Conservation (phyloP, 1,139 yeast species). For the Candida freyschussii region DNA sequence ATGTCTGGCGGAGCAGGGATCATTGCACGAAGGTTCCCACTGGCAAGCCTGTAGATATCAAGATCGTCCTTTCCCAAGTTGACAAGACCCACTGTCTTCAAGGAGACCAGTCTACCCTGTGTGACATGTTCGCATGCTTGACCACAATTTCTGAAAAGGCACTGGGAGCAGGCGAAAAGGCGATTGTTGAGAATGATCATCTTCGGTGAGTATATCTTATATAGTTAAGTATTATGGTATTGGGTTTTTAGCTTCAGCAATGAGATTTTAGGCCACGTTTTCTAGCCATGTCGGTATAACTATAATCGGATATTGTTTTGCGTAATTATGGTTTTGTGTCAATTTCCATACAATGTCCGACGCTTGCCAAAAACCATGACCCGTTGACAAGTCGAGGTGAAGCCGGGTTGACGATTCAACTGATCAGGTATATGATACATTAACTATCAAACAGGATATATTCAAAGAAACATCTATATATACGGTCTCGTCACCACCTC, state of each 20-base stretch:
- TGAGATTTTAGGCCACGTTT: no score
- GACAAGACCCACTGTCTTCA: no score
- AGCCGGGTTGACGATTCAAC: no score
- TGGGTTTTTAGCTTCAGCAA: no score
- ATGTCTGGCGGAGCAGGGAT: conserved; percentile 5
- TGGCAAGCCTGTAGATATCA: conserved; percentile 1
- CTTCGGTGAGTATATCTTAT: no score
- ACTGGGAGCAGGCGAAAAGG: conserved; percentile 10
- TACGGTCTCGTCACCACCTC: not conserved
- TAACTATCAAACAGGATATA: not conserved
- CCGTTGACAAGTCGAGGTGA: no score
- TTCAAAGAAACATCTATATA: not conserved
- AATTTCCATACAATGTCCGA: no score
- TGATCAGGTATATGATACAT: not conserved
- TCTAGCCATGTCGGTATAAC: no score
- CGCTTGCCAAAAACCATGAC: no score
- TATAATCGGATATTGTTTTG: no score
- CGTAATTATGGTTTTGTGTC: no score
- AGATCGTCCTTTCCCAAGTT: conserved; percentile 2
- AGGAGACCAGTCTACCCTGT: conserved; percentile 5
- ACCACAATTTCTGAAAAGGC: conserved; percentile 5
- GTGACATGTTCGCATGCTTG: conserved; percentile 11
- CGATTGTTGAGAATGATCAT: conserved; percentile 15
- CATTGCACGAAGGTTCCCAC: conserved; percentile 2
- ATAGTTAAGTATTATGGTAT: no score